A percentile compares a stretch with the other conserved stretches of the same genome.
Evolutionary conservation across 352 stramenopile species (phyloP).

Genomic region (Peronospora destructor): DNA sequence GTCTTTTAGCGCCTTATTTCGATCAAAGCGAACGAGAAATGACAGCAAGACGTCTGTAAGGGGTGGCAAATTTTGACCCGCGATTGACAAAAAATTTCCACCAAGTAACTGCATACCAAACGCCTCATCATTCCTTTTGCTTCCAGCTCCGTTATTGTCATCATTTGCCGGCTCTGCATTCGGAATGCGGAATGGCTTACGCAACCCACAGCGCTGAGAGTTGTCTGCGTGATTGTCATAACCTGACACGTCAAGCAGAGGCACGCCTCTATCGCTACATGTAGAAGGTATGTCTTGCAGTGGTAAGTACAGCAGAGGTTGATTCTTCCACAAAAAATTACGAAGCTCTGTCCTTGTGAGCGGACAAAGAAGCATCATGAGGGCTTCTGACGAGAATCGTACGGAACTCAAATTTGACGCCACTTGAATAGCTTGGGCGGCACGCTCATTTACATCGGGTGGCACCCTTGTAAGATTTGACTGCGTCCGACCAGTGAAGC

Average conservation of each 20-base stretch:
- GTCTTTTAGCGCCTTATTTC: conserved; percentile 1
- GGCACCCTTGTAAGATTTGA: background rate
- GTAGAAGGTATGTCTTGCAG: conserved; percentile 41
- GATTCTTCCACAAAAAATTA: conserved; percentile 34
- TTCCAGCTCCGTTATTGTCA: background rate
- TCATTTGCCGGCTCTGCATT: background rate
- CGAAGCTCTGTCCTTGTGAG: conserved; percentile 23
- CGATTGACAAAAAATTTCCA: conserved; percentile 21
- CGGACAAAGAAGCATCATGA: conserved; percentile 41
- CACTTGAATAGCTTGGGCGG: conserved; percentile 42
- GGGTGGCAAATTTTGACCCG: background rate
- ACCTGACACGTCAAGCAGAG: conserved; percentile 52
- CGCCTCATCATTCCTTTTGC: conserved; percentile 5
- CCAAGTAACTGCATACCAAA: conserved; percentile 41
- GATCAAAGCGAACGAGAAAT: conserved; percentile 43
- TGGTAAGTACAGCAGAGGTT: conserved; percentile 46
- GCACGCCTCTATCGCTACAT: background rate
- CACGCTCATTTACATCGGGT: conserved; percentile 36
- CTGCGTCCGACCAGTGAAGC: conserved; percentile 22
- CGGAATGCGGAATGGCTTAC: conserved; percentile 56
- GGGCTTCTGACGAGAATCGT: conserved; percentile 29
- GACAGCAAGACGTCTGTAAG: conserved; percentile 23
- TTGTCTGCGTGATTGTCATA: conserved; percentile 35
- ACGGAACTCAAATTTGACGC: conserved; percentile 31
- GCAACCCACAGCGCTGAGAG: conserved; percentile 24